Evolutionary conservation across 148 eudicot species (phyloP), one percentile per base, ranked within the genome.

Genomic region (Chenopodium formosanum): DNA sequence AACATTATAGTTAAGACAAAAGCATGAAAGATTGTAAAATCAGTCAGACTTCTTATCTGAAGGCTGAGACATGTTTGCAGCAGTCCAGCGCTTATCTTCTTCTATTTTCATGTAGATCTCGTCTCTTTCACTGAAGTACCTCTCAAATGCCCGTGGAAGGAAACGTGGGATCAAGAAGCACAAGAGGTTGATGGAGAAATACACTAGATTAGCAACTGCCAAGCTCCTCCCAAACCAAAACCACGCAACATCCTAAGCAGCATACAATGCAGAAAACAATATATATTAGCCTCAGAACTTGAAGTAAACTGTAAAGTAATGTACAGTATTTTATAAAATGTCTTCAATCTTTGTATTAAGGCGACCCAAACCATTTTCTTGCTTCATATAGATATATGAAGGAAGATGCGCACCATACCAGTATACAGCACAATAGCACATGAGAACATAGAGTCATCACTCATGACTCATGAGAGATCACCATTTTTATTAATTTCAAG

Each of bases 141-240:
- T 85, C 82, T 93, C 94, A 23, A 95, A 93, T 2, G 98, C 97
- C 83, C 80, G 89, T 4, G 98, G 98, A 6, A 95, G 91, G 76
- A 93, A 90, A 23, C 80, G 88, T 37, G 97, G 94, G 81, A 92
- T 90, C 86, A 92, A 84, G 84, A 92, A 92, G 44, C 83, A 83
- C 20, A 89, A 87, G 10, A 92, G 88, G 75, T 91, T 92, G 82
- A 86, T 69, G 11, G 94, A 89, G 86, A 92, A 92, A 65, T 92
- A 92, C 3, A 78, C 79, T 40, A 92, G 72, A 77, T 92, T 92
- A 1, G 89, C 88, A 0, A 80, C 85, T 44, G 97, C 86, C 40
- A 92, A 81, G 22, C 82, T 37, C 82, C 91, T 88, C 40, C 97
- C 97, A 31, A 92, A 92, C 97, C 97, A 92, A 79, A 23, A 85